phyloP scores from a whole-genome alignment of 768 basidiomycete genomes.

The Stropharia rugosoannulata region DNA sequence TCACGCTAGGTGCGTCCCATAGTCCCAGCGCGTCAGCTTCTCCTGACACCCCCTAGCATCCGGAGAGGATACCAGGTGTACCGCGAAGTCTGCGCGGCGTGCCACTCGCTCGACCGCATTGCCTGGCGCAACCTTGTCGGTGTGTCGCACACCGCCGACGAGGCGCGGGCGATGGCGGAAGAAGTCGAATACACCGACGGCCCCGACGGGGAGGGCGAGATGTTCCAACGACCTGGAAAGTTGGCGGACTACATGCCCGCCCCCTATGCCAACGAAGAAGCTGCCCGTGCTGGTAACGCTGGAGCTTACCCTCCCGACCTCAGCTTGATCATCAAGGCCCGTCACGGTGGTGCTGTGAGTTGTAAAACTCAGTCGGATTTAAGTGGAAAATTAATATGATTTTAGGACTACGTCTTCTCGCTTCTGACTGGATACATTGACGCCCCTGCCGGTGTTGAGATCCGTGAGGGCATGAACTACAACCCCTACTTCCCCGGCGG shows the following conservation, averaged over 20 bases:
- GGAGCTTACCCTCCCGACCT: constrained; percentile 98
- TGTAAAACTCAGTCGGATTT: constrained; percentile 1
- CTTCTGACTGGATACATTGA: constrained; percentile 97
- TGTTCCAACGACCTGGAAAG: constrained; percentile 99
- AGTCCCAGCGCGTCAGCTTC: constrained; percentile 12
- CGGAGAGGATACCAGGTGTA: constrained; percentile 97
- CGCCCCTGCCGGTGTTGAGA: constrained; percentile 91
- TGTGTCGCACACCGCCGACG: constrained; percentile 93
- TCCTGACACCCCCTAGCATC: constrained; percentile 53
- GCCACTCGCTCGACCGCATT: constrained; percentile 98
- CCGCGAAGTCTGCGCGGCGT: constrained; percentile 98
- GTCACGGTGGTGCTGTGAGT: constrained; percentile 93
- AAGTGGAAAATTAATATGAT: not conserved
- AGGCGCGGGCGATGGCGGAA: constrained; percentile 89
- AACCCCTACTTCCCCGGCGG: constrained; percentile 99
- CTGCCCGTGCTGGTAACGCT: constrained; percentile 89
- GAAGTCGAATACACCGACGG: constrained; percentile 97
- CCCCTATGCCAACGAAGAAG: constrained; percentile 98
- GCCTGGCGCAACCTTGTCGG: constrained; percentile 99
- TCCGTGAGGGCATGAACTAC: constrained; percentile 98
- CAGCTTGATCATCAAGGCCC: constrained; percentile 95
- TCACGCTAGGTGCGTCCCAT: constrained; percentile 79
- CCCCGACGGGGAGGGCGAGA: constrained; percentile 91
- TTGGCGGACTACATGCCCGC: constrained; percentile 94
- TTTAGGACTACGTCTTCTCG: constrained; percentile 93